Evolutionary conservation across 208 protist species (phyloP), one percentile per base, ranked within the genome.

Genomic region (Acanthamoeba triangularis): DNA sequence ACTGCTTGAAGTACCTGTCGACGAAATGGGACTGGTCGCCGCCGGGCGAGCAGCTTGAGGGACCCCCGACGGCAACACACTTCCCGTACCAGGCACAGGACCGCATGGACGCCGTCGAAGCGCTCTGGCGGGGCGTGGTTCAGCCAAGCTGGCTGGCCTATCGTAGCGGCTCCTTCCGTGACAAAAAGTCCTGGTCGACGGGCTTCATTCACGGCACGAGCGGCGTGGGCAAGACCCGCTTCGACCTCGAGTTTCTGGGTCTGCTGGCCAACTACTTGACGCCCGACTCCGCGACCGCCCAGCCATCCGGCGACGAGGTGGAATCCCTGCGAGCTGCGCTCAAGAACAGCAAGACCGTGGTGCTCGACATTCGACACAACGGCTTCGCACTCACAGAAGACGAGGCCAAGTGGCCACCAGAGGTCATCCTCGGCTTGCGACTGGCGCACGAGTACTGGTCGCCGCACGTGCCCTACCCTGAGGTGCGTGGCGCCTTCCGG

Each of bases 311-410:
- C 63, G 63, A 37, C 63, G 63, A 72, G 30, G n/a, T 37, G 63
- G 30, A 37, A 72, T 30, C 63, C n/a, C 30, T 72, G 63, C 63
- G 30, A 35, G 63, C 30, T 0, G 63, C 63, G 1, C 63, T 72
- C 63, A 20, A 6, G n/a, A 72, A 72, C 63, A 72, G 63, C 63
- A 72, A 72, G 63, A 72, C 63, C 63, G 63, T 72, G 63, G 63
- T 72, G 63, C 63, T 72, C 3, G 63, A 72, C 63, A 72, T 72
- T 18, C 25, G 18, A 37, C 65, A 72, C 65, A 72, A 72, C 30
- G 30, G 65, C 65, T 7, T 20, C 14, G n/a, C 8, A 20, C 25
- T 72, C n/a, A 11, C 6, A 6, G 65, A 37, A 0, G 30, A 72
- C 11, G 65, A 72, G 65, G n/a, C 11, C 65, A 37, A 72, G 65